phyloP scores from a whole-genome alignment of 805 yeast genomes.

The Candida chilensis region DNA sequence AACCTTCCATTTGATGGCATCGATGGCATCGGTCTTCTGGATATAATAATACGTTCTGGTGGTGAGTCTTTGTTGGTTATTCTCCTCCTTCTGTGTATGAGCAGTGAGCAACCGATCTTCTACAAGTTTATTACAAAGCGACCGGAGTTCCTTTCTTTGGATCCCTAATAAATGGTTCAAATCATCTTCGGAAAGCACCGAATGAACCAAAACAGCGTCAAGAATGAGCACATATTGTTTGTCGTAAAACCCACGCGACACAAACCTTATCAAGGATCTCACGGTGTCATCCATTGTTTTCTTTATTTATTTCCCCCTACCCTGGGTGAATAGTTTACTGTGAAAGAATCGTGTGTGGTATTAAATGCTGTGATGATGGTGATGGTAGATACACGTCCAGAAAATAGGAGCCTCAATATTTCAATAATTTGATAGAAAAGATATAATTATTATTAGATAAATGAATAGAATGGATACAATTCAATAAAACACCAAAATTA shows the following conservation, averaged over 20 bases:
- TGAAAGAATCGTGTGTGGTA: not conserved
- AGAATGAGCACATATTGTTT: constrained; percentile 74
- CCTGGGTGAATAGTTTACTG: not conserved
- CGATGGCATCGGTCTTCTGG: constrained; percentile 89
- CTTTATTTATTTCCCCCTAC: not conserved
- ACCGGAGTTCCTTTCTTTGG: constrained; percentile 78
- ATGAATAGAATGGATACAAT: too few species aligned
- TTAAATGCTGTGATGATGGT: not conserved
- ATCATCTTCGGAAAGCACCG: constrained; percentile 90
- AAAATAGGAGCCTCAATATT: not conserved
- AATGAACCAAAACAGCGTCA: constrained; percentile 83
- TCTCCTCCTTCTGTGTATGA: constrained; percentile 54
- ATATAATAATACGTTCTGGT: constrained; percentile 78
- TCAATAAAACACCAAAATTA: too few species aligned
- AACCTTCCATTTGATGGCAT: constrained; percentile 93
- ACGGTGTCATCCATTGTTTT: constrained; percentile 30
- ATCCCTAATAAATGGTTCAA: constrained; percentile 72
- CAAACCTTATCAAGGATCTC: constrained; percentile 59
- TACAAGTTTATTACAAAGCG: constrained; percentile 68
- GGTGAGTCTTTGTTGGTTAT: constrained; percentile 49
- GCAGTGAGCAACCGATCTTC: constrained; percentile 75
- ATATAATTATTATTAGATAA: too few species aligned
- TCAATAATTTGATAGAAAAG: not conserved
- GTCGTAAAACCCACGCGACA: constrained; percentile 80
- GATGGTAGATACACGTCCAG: not conserved